These are phyloP conservation scores for Talaromyces rugulosus DNA, from an alignment of 2,329 filamentous ascomycete genomes.

Conservation along the genomic window DNA sequence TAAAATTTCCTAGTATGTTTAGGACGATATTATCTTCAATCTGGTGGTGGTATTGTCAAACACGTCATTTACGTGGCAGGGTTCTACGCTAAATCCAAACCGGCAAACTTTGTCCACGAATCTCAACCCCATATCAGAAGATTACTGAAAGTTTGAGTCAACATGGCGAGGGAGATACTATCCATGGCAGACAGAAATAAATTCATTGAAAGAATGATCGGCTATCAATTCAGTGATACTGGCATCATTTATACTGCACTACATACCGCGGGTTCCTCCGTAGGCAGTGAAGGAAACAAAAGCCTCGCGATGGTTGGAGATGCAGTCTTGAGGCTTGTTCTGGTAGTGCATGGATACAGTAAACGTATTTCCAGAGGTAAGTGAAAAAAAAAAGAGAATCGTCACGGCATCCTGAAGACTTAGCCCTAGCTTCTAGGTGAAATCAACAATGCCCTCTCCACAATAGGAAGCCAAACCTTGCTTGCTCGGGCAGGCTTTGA, in stretches of 20 bases:
- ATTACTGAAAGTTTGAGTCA: not conserved
- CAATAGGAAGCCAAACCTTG: constrained; percentile 10
- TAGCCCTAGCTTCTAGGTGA: not conserved
- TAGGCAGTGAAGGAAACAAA: constrained; percentile 3
- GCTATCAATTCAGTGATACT: not conserved
- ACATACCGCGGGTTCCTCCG: not conserved
- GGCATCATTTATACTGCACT: not conserved
- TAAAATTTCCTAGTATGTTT: not conserved
- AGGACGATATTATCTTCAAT: not conserved
- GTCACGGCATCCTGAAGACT: not conserved
- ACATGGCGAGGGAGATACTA: not conserved
- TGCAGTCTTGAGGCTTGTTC: constrained; percentile 1
- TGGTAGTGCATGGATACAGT: not conserved
- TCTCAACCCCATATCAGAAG: not conserved
- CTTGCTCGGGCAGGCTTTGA: constrained; percentile 13
- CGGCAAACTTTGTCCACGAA: not conserved
- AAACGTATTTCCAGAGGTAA: not conserved
- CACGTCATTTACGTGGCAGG: not conserved
- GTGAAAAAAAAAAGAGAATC: not conserved
- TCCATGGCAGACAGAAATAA: not conserved
- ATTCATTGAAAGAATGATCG: not conserved
- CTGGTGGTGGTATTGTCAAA: not conserved
- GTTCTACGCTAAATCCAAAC: not conserved
- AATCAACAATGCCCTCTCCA: constrained; percentile 2
- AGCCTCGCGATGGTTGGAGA: constrained; percentile 1